Base-by-base conservation (phyloP, 2,329 filamentous ascomycete species). In the Leptographium lundbergii region DNA sequence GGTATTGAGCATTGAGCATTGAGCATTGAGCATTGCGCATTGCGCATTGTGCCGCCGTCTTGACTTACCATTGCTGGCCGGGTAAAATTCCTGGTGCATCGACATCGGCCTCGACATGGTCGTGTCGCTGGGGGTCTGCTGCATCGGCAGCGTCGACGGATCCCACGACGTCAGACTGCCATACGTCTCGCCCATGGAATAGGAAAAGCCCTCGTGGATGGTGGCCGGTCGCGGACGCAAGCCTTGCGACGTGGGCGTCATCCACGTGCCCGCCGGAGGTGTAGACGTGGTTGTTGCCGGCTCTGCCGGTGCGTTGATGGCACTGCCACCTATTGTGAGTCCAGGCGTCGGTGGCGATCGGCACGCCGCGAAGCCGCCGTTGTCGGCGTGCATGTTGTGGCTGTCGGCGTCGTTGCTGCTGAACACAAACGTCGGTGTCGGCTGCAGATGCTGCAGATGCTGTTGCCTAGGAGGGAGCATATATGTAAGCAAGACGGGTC, bases 181-280 rank as follows among this genome's bases (percentile, higher is more conserved):
- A 63, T 76, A 81, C 52, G 80, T 76, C 62, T 81, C 80, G 42
- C 74, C 74, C 62, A 81, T 72, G 66, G 77, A 81, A 69, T 81
- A 85, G 22, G 80, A 79, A 66, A 84, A 83, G 57, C 77, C 79
- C 66, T 83, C 81, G 64, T 84, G 80, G 60, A 84, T 82, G 47
- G 81, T 82, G 51, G 78, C 78, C 58, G 81, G 81, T 47, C 80
- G 76, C 54, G 77, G 78, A 62, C 78, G 74, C 64, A 75, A 69
- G 60, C 75, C 70, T 58, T 80, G 77, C 48, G 80, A 73, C 14
- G 74, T 75, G 10, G 81, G 78, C 56, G 80, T 79, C 59, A 80
- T 78, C 80, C 81, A 84, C 64, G 78, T 71, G 39, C 74, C 75
- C 45, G 76, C 71, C 29, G 75, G 70, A 59, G 36, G 36, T 39